Evolutionary conservation across 371 early-diverging fungal species (phyloP), one percentile per base, ranked within the genome.

Genomic region (Zancudomyces culisetae): DNA sequence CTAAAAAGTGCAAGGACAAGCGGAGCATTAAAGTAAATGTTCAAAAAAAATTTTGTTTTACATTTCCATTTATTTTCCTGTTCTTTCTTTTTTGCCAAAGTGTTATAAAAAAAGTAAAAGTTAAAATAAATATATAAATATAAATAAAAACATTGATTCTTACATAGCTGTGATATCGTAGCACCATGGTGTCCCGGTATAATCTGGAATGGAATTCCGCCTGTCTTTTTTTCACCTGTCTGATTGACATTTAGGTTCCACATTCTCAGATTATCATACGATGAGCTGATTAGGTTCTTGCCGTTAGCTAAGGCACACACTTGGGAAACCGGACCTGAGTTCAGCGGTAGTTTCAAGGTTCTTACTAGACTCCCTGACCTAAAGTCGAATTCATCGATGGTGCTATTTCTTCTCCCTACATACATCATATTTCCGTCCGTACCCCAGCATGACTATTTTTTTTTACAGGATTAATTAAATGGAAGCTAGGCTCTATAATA

Each of bases 121-220:
- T 19, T 24, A 27, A 19, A n/a, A 30, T 18, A 18, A n/a, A n/a
- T n/a, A n/a, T n/a, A n/a, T n/a, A n/a, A n/a, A n/a, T n/a, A n/a
- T n/a, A n/a, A n/a, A n/a, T n/a, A 26, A 22, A 18, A 19, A 42
- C 42, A 42, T 0, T 54, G 41, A 28, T 41, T 12, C 73, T 71
- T 76, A 79, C 85, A 59, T 43, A 86, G 70, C 35, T 71, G 73
- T 2, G 94, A 90, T 13, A 92, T 75, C 1, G 74, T 70, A 10
- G 89, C 90, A 22, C 91, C 87, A 52, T 88, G 87, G 56, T 90
- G 91, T 0, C 89, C 87, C 1, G 92, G 81, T 45, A 96, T 76
- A 49, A 86, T 80, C 46, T 87, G 82, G 70, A 90, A 96, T 43
- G 92, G 94, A 24, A 79, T 73, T 56, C 73, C 64, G 1, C 70